A percentile compares a stretch with the other conserved stretches of the same genome.
Conservation (phyloP, 2,329 filamentous ascomycete genomes). For the Colletotrichum limetticola region DNA sequence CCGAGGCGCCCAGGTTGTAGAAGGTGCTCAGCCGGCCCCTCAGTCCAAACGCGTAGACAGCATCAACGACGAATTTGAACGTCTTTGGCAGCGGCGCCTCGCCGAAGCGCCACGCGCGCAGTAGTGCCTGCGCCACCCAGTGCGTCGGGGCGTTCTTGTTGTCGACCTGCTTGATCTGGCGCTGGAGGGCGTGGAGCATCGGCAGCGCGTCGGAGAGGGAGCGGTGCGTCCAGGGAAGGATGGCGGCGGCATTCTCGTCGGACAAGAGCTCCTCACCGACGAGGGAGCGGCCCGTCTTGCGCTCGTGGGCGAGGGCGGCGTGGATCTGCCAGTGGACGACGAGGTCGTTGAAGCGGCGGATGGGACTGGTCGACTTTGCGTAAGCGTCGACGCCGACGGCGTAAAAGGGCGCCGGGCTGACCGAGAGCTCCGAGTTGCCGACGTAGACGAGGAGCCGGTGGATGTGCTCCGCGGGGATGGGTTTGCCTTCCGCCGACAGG, state of each 20-base stretch:
- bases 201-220: slow-evolving; percentile 59
- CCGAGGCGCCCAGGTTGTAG: slow-evolving; percentile 57
- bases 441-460: slow-evolving; percentile 49
- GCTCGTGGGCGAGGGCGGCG: slow-evolving; percentile 62
- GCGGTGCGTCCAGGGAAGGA: slow-evolving; percentile 58
- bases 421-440: slow-evolving; percentile 63
- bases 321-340: slow-evolving; percentile 76
- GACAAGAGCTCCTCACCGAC: slow-evolving; percentile 36
- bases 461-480: slow-evolving; percentile 43
- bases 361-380: slow-evolving; percentile 71
- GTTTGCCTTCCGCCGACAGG: slow-evolving; percentile 43
- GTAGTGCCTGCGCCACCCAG: slow-evolving; percentile 69
- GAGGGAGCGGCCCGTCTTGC: slow-evolving; percentile 43
- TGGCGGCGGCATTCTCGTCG: slow-evolving; percentile 38
- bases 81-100: slow-evolving; percentile 59
- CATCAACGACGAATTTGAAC: slow-evolving; percentile 59
- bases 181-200: slow-evolving; percentile 63
- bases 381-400: slow-evolving; percentile 70
- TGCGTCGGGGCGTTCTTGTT: slow-evolving; percentile 56
- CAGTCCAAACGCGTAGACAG: slow-evolving; percentile 47
- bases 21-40: slow-evolving; percentile 57
- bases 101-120: slow-evolving; percentile 68
- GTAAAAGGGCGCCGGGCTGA: slow-evolving; percentile 65
- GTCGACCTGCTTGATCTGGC: slow-evolving; percentile 56
- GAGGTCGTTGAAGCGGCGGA: slow-evolving; percentile 73